Base-by-base conservation (phyloP, 768 basidiomycete genomes). In the Cystofilobasidium macerans region DNA sequence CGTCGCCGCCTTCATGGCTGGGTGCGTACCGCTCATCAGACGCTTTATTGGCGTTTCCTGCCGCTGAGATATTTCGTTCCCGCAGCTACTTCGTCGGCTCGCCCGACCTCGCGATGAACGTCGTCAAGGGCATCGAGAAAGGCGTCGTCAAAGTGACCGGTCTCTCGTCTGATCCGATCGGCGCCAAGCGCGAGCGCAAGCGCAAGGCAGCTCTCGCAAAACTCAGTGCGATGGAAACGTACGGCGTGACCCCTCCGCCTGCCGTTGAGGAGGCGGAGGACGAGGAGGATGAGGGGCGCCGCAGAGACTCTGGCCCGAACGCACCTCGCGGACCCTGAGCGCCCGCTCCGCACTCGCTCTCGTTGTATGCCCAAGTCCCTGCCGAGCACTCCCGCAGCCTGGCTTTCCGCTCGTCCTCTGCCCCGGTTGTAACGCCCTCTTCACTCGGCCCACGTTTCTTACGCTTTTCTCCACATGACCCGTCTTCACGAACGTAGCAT, bases 31-130 rank as follows among this genome's bases (percentile, higher is more conserved):
- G 11, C 22, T 11, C 28, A 35, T 36, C 38, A n/a, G n/a, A n/a
- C n/a, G 13, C 28, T 18, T 36, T 54, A 24, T 18, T 57, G 12
- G 24, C 38, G 20, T n/a, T 0, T 57, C 26, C 6, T 1, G 1
- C 20, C 1, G 14, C 40, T 42, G 58, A 22, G 20, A 24, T 59
- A 16, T 40, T 40, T n/a, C 14, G 38, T 40, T 36, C 11, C 1
- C 36, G 12, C 24, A 54, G 51, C 13, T 63, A 63, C 51, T 63
- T 63, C 28, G 38, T 53, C 18, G 62, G 62, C 38, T 51, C 62
- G 14, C 62, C 62, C 14, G 62, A 63, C 24, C 48, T 51, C 14
- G 40, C 40, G 26, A 63, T 63, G 62, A 63, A 63, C 38, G 35
- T 63, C 28, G 62, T 63, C 3, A 24, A 53, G 18, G 53, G 32